These are phyloP conservation scores for Globisporangium recalcitrans DNA, from an alignment of 352 stramenopile genomes.

Conservation along the genomic window DNA sequence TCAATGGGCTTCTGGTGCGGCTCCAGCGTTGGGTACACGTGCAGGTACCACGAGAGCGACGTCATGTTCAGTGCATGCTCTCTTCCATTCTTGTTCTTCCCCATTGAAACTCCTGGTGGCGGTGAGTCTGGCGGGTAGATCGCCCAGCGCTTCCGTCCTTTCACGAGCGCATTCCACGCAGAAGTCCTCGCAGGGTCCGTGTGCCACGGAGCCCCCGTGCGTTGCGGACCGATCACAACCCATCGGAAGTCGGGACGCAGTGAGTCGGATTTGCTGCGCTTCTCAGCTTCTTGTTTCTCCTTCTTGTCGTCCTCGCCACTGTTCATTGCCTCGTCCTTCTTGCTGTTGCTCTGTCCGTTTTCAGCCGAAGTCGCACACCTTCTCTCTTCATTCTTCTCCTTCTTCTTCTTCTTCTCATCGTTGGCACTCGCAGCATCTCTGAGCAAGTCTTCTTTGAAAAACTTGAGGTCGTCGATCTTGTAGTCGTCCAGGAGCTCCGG, in stretches of 20 bases:
- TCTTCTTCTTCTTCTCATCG: slow-evolving; percentile 20
- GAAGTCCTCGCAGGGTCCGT: slow-evolving; percentile 94
- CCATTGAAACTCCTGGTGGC: slow-evolving; percentile 57
- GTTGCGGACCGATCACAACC: slow-evolving; percentile 78
- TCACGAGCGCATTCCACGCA: slow-evolving; percentile 94
- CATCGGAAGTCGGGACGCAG: slow-evolving; percentile 71
- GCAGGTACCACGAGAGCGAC: slow-evolving; percentile 79
- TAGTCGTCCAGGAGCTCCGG: slow-evolving; percentile 67
- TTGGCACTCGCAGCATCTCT: slow-evolving; percentile 23
- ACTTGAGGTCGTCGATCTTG: slow-evolving; percentile 43
- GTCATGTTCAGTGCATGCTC: slow-evolving; percentile 72
- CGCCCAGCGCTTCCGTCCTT: slow-evolving; percentile 94
- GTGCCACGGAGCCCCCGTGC: slow-evolving; percentile 92
- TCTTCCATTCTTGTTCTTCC: slow-evolving; percentile 46
- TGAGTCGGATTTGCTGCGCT: slow-evolving; percentile 37
- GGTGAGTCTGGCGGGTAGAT: slow-evolving; percentile 90
- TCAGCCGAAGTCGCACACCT: not conserved
- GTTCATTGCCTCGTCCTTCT: not conserved
- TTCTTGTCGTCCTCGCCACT: not conserved
- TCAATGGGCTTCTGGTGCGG: slow-evolving; percentile 72
- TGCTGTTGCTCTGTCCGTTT: slow-evolving; percentile 4
- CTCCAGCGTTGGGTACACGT: slow-evolving; percentile 77
- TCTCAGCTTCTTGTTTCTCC: slow-evolving; percentile 16
- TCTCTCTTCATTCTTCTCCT: not conserved
- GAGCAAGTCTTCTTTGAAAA: slow-evolving; percentile 80